Base-by-base conservation (phyloP, 352 stramenopile species). In the Phytophthora fragariaefolia region DNA sequence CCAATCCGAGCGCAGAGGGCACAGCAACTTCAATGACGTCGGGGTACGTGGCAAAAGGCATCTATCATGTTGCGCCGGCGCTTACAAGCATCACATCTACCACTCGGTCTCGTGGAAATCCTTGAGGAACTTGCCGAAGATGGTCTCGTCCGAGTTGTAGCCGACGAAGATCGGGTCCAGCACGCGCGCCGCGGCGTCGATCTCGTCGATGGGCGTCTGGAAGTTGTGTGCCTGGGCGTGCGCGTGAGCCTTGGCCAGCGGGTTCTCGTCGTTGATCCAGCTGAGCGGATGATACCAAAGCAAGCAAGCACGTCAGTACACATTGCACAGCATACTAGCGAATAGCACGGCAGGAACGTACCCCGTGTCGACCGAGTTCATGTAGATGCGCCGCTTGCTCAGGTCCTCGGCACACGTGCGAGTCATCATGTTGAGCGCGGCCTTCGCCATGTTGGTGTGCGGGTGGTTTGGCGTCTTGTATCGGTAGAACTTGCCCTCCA, bases 241-340 rank as follows among this genome's bases (percentile, higher is more conserved):
- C 36, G 96, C 95, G 50, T 93, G 92, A 5, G 96, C 96, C 74
- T 97, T 96, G 56, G 97, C 87, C 28, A 98, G 68, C 38, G 97
- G 97, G 82, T 99, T 98, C 72, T 99, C 97, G 77, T 99, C 96
- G 77, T 99, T 99, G 79, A 99, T 98, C 97, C 97, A 99, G 63
- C 87, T 92, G 58, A 38, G 58, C 3, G 3, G 6, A 30, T 27
- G 9, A 40, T n/a, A n/a, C n/a, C 20, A 52, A 13, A 12, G 38
- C n/a, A 59, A 47, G 15, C 10, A 58, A 57, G 32, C 7, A 49
- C 17, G 54, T 28, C 23, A 34, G 58, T 48, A 46, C 63, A 15
- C 27, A 60, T 17, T 38, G 12, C 28, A 59, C 15, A 63, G 10
- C 4, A 8, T 22, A 45, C 17, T n/a, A 23, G 34, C 6, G 32